Evolutionary conservation across 345 rosid species (phyloP), one percentile per base, ranked within the genome.

Genomic region (Rhizophora apiculata): DNA sequence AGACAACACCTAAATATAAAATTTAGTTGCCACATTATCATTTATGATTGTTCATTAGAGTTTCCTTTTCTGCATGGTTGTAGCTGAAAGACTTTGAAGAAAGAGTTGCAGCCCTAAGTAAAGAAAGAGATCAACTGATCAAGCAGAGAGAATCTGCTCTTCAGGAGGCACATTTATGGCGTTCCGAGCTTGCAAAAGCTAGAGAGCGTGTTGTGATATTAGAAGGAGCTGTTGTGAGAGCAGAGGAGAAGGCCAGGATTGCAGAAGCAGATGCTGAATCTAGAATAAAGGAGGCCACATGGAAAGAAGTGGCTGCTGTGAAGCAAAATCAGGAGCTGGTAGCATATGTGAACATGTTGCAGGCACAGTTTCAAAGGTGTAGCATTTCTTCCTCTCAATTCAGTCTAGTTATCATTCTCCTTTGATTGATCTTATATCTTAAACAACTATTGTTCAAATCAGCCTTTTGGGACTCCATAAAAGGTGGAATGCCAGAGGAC

Each of bases 151-250:
- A 96, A 69, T 81, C 98, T 55, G 93, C 97, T n/a, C 29, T 88
- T 73, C 87, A 89, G 76, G 98, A 96, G 78, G 98, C 97, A 68
- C 93, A 90, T 71, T 67, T 92, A 80, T 96, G 99, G 99, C 97
- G 99, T 69, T 80, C 91, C 64, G 96, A 96, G 85, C 92, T 96
- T 75, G 97, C 81, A 65, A 96, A 92, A 87, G 98, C 99, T 72
- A 86, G 96, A 79, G 99, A 96, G 65, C 93, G 84, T 76, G 96
- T 72, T 31, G 93, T 92, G 55, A 89, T 92, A 79, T 78, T 90
- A 72, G 99, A 96, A 82, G 99, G 88, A 69, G 97, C 97, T 57
- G 93, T 86, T 68, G 80, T 87, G 53, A 80, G 98, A 80, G 97
- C 95, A 31, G 99, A 92, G 79, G 99, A 96, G 84, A 92, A 85